Percentiles rank a stretch among this genome's conserved stretches.
These are phyloP conservation scores for Globisporangium megalacanthum DNA, from an alignment of 352 stramenopile genomes.

Conservation along the genomic window DNA sequence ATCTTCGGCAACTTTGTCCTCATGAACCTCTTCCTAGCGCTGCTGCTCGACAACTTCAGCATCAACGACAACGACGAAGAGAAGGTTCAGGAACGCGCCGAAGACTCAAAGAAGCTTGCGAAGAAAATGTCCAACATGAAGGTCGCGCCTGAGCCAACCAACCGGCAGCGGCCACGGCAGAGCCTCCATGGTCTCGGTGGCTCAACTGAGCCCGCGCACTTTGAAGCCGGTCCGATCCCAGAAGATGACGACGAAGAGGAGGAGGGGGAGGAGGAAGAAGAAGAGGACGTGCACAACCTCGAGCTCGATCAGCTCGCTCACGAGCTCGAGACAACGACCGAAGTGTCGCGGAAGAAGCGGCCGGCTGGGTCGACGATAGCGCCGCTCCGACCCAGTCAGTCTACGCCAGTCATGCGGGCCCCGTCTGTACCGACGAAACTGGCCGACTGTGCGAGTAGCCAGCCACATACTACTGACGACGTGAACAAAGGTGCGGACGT, in stretches of 20 bases:
- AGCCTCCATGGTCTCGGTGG: conserved; percentile 14
- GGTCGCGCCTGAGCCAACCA: conserved; percentile 21
- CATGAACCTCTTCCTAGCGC: conserved; percentile 93
- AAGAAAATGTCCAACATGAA: conserved; percentile 64
- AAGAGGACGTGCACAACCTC: conserved; percentile 27
- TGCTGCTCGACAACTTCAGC: conserved; percentile 90
- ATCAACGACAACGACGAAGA: conserved; percentile 54
- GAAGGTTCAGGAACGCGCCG: conserved; percentile 28
- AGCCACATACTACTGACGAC: background rate
- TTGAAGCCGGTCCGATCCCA: conserved; percentile 6
- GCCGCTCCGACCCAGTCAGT: background rate
- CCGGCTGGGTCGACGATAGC: background rate
- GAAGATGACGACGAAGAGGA: conserved; percentile 26
- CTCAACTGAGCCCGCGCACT: background rate
- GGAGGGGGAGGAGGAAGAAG: conserved; percentile 21
- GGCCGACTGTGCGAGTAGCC: background rate
- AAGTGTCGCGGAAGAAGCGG: background rate
- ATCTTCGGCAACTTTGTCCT: conserved; percentile 90
- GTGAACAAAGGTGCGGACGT: too few species aligned
- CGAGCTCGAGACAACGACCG: conserved; percentile 9
- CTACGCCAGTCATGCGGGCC: background rate
- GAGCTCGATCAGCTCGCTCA: conserved; percentile 17
- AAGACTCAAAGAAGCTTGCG: conserved; percentile 44
- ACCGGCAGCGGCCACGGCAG: conserved; percentile 9
- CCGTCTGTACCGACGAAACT: background rate